phyloP scores from a whole-genome alignment of 2,329 filamentous ascomycete species.

The Pyricularia grisea region DNA sequence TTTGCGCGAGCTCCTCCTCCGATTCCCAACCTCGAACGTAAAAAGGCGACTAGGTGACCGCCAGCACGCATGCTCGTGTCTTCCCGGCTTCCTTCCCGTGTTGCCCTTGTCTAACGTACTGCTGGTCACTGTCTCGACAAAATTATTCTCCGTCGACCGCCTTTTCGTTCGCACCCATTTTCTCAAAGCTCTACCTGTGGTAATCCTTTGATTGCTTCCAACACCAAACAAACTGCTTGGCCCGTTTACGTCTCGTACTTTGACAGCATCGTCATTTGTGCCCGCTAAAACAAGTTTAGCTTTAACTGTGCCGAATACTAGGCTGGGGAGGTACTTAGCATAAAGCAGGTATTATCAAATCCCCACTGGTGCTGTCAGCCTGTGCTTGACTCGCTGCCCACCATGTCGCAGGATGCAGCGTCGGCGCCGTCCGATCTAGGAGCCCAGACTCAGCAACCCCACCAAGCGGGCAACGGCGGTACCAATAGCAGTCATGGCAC shows the following conservation, averaged over 20 bases:
- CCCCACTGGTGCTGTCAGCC: background rate
- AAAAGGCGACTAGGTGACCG: background rate
- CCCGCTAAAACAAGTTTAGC: background rate
- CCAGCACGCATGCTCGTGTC: background rate
- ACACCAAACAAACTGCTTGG: background rate
- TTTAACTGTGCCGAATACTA: background rate
- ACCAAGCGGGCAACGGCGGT: background rate
- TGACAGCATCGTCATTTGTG: background rate
- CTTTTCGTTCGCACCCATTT: background rate
- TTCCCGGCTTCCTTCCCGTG: background rate
- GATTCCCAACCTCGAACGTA: background rate
- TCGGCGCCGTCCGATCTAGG: constrained; percentile 2
- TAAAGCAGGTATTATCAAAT: background rate
- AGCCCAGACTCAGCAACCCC: constrained; percentile 1
- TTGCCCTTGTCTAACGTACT: background rate
- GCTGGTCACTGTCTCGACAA: background rate
- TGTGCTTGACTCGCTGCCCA: background rate
- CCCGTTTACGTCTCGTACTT: background rate
- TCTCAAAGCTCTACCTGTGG: background rate
- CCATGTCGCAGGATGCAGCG: constrained; percentile 1
- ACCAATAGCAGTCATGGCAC: background rate
- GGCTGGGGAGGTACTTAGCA: background rate
- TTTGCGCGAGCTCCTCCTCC: background rate
- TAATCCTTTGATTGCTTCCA: background rate
- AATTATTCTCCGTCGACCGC: background rate